Base-by-base conservation (phyloP, 2,329 filamentous ascomycete genomes). In the Talaromyces verruculosus region DNA sequence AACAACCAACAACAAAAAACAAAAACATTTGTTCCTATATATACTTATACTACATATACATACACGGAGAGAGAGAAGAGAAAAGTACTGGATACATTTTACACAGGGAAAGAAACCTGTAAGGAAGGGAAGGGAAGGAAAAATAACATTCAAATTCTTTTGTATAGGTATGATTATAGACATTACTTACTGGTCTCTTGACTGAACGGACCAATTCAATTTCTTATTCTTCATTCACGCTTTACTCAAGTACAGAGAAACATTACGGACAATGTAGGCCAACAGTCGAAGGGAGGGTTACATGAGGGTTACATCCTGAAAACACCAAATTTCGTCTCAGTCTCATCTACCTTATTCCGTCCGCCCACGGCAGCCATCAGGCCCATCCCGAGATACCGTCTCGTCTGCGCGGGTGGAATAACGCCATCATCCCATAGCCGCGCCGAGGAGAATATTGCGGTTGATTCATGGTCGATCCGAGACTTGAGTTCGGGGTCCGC, bases 361-460 rank as follows among this genome's bases (percentile, higher is more conserved):
- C 91, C 90, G 47, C 88, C 87, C 76, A 93, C 80, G 7, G 91
- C 89, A 69, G 90, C 90, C 73, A 85, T 84, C 68, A 94, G 77
- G n/a, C 89, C 89, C 64, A 93, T 74, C 0, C 89, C 91, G 2
- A 94, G 82, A 69, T 92, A 90, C 55, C 84, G 82, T 72, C 91
- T 83, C 33, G 91, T 93, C 69, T 93, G 89, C 68, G 89, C 87
- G 0, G 91, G 91, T 1, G 89, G 89, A 61, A 94, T 93, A 45
- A 94, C 86, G 15, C 91, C 91, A 71, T 94, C 91, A 72, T 94
- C 94, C 95, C 95, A 99, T 72, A 98, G 79, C 68, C 94, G 85
- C 5, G 95, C 94, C 37, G 89, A 92, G 1, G 92, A 95, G 78
- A 93, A 98, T 0, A 90, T 88, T 0, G 92, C 92, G 71, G 97